phyloP scores from a whole-genome alignment of 1,139 yeast species.

The Geotrichum cucujoidarum region DNA sequence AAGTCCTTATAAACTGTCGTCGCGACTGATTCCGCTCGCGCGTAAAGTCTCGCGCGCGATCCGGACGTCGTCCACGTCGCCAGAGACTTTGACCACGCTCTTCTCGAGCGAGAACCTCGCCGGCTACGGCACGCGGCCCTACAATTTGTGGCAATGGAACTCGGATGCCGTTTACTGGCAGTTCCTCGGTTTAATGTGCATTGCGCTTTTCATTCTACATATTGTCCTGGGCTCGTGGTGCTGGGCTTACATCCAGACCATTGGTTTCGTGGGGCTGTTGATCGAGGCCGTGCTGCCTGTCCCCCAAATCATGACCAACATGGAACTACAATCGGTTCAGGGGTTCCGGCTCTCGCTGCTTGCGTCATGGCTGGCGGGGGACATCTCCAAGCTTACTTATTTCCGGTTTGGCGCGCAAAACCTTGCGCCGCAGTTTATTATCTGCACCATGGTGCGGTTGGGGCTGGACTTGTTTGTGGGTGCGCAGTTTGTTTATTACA shows the following conservation, averaged over 20 bases:
- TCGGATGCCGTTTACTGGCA: slow-evolving; percentile 59
- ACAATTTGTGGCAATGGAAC: slow-evolving; percentile 83
- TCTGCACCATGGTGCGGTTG: slow-evolving; percentile 82
- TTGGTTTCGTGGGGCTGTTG: slow-evolving; percentile 70
- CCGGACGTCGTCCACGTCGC: slow-evolving; percentile 20
- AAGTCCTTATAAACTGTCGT: background rate
- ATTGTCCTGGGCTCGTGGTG: slow-evolving; percentile 39
- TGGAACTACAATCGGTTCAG: slow-evolving; percentile 62
- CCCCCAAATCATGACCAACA: slow-evolving; percentile 75
- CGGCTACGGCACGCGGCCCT: slow-evolving; percentile 45
- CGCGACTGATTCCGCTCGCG: slow-evolving; percentile 3
- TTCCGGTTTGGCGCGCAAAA: slow-evolving; percentile 63
- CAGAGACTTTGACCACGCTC: too few relatives aligned
- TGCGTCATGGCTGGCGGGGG: slow-evolving; percentile 87
- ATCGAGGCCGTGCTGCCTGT: slow-evolving; percentile 80
- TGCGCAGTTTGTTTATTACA: slow-evolving; percentile 62
- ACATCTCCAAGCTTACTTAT: slow-evolving; percentile 68
- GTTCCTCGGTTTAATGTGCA: slow-evolving; percentile 51
- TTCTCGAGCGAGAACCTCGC: background rate
- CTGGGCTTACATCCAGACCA: slow-evolving; percentile 47
- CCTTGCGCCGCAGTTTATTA: slow-evolving; percentile 61
- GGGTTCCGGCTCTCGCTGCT: slow-evolving; percentile 73
- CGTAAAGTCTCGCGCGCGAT: slow-evolving; percentile 4
- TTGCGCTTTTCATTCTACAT: slow-evolving; percentile 44
- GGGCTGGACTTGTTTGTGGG: slow-evolving; percentile 69